Evolutionary conservation across 1,139 yeast species (phyloP).

Genomic region (Candida sojae): DNA sequence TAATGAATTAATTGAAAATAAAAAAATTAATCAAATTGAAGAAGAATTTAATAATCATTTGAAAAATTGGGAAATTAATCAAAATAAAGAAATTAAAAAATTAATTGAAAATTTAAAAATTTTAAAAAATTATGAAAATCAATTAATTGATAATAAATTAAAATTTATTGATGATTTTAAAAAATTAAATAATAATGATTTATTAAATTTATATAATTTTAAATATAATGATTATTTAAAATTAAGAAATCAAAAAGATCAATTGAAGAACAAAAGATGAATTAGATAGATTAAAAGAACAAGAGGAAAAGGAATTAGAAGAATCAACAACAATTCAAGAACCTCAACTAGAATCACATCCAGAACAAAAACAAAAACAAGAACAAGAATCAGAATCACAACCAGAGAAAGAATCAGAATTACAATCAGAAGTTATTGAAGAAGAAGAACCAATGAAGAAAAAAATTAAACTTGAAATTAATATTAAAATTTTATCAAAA

Average conservation of each 20-base stretch:
- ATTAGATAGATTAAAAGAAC: background rate
- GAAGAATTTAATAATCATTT: slow-evolving; percentile 21
- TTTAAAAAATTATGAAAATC: slow-evolving; percentile 30
- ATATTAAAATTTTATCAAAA: slow-evolving; percentile 16
- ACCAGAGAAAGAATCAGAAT: background rate
- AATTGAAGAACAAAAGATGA: slow-evolving; percentile 40
- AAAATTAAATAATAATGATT: slow-evolving; percentile 3
- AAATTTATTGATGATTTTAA: slow-evolving; percentile 35
- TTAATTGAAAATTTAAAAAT: slow-evolving; percentile 21
- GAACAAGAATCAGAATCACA: background rate
- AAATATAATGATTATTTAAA: slow-evolving; percentile 42
- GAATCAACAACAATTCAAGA: no score
- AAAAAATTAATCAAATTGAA: slow-evolving; percentile 19
- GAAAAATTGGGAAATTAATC: slow-evolving; percentile 17
- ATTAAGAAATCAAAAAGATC: slow-evolving; percentile 29
- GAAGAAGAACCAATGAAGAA: background rate
- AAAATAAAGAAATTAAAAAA: slow-evolving; percentile 18
- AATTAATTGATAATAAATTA: slow-evolving; percentile 39
- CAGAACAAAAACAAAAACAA: no score
- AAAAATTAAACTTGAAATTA: slow-evolving; percentile 6
- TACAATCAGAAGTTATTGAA: background rate
- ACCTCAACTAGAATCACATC: no score
- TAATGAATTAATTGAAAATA: slow-evolving; percentile 22
- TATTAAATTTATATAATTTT: slow-evolving; percentile 25
- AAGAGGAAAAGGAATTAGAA: no score